Conservation (phyloP, 352 stramenopile genomes). For the Globisporangium polare region DNA sequence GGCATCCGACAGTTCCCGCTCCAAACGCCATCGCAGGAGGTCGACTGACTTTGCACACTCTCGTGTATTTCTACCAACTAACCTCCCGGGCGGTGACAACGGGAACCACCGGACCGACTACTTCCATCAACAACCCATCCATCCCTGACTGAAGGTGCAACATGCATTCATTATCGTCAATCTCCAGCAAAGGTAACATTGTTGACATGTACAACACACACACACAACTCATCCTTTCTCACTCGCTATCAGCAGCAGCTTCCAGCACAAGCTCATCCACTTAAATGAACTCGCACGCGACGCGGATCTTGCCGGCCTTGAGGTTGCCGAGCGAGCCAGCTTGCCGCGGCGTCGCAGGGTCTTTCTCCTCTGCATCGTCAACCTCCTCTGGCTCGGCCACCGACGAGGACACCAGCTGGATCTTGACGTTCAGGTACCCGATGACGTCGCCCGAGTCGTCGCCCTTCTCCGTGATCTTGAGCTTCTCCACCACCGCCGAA, state of each 20-base stretch:
- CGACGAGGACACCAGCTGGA: constrained; percentile 20
- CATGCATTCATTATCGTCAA: background rate
- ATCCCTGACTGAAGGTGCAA: no score
- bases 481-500: constrained; percentile 6
- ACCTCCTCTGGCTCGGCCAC: background rate
- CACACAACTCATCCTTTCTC: background rate
- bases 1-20: constrained; percentile 37
- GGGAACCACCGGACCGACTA: no score
- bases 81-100: no score
- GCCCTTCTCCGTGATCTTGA: constrained; percentile 18
- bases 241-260: background rate
- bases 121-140: no score
- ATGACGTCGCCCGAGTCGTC: constrained; percentile 20
- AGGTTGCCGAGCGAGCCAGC: constrained; percentile 6
- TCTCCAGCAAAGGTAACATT: background rate
- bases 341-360: background rate
- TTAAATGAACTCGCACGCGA: constrained; percentile 23
- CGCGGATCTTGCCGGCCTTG: constrained; percentile 24
- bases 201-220: background rate
- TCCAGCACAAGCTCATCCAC: background rate
- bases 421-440: constrained; percentile 22
- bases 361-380: background rate
- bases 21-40: background rate
- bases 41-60: no score
- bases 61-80: no score